Evolutionary conservation across 345 rosid genomes (phyloP).

Genomic region (Bruguiera gymnorhiza): DNA sequence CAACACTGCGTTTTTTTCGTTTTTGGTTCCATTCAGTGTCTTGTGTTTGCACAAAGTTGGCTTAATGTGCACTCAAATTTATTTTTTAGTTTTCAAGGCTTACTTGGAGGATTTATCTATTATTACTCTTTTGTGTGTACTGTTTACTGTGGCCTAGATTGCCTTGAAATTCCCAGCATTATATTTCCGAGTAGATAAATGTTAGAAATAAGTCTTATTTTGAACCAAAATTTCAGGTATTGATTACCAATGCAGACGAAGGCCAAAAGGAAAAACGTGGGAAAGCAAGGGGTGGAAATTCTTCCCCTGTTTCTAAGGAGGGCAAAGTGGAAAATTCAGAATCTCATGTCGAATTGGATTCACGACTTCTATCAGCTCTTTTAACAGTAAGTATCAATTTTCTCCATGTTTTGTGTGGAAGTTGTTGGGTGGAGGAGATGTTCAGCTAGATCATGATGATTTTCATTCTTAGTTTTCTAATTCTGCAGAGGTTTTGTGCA

Average conservation of each 20-base stretch:
- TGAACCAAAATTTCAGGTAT: slow-evolving; percentile 46
- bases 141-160: too few relatives aligned
- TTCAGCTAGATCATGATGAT: background rate
- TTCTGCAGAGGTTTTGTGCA: slow-evolving; percentile 1
- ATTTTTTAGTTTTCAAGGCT: too few relatives aligned
- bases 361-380: slow-evolving; percentile 85
- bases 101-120: too few relatives aligned
- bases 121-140: too few relatives aligned
- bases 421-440: background rate
- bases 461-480: background rate
- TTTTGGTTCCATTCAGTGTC: too few relatives aligned
- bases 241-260: slow-evolving; percentile 55
- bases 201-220: slow-evolving; percentile 17
- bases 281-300: slow-evolving; percentile 24
- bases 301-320: slow-evolving; percentile 32
- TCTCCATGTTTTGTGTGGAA: background rate
- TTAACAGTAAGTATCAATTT: slow-evolving; percentile 53
- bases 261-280: slow-evolving; percentile 31
- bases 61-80: too few relatives aligned
- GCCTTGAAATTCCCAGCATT: background rate
- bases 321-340: slow-evolving; percentile 42
- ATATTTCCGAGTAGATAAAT: background rate
- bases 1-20: too few relatives aligned
- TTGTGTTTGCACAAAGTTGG: too few relatives aligned
- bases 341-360: slow-evolving; percentile 82